Percentiles rank a stretch among this genome's conserved stretches.
Evolutionary conservation across 345 rosid species (phyloP).

Genomic region (Salix caprea): DNA sequence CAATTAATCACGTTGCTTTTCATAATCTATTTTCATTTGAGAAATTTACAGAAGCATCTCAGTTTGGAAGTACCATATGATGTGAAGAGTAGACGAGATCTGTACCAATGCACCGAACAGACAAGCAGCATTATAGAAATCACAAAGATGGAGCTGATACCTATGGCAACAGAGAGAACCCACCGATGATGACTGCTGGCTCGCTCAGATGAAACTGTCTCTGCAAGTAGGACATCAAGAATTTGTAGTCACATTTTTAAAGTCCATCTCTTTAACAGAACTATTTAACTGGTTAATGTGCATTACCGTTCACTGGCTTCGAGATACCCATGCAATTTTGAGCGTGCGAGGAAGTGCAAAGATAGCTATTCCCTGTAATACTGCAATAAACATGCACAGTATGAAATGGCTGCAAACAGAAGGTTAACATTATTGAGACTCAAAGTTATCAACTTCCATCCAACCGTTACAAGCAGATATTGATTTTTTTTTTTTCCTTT

Average conservation of each 20-base stretch:
- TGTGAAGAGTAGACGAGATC: constrained; percentile 51
- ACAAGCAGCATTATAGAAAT: constrained; percentile 58
- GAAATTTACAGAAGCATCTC: not conserved
- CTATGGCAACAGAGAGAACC: constrained; percentile 64
- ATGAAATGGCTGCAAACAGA: constrained; percentile 9
- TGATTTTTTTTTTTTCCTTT: too few species aligned
- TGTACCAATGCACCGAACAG: constrained; percentile 78
- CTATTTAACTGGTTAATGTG: not conserved
- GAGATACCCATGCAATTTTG: constrained; percentile 48
- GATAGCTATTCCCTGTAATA: constrained; percentile 64
- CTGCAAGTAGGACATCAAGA: constrained; percentile 31
- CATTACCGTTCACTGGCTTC: constrained; percentile 58
- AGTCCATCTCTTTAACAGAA: not conserved
- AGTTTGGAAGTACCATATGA: constrained; percentile 52
- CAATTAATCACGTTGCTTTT: not conserved
- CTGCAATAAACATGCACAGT: constrained; percentile 28
- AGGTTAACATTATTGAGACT: not conserved
- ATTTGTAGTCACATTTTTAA: constrained; percentile 6
- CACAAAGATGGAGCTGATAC: constrained; percentile 61
- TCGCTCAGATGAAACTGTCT: constrained; percentile 35
- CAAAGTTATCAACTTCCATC: not conserved
- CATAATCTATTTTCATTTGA: not conserved
- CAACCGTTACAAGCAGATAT: not conserved
- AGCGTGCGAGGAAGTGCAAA: constrained; percentile 49
- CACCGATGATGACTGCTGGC: constrained; percentile 39